Percentiles rank a stretch among this genome's conserved stretches.
phyloP scores from a whole-genome alignment of 768 basidiomycete species.

The Boletus eberwhitei region DNA sequence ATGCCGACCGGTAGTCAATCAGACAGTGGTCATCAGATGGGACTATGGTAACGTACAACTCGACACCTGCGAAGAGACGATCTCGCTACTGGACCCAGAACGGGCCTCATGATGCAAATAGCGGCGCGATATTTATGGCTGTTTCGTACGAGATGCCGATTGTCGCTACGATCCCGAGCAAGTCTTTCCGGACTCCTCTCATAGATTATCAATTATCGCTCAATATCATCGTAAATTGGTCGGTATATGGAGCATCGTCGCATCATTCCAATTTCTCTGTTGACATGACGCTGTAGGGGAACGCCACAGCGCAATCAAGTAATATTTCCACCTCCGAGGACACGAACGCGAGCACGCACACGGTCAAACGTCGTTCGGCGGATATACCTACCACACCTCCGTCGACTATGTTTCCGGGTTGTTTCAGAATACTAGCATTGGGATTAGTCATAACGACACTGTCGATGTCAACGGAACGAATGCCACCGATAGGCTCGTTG shows the following conservation, averaged over 20 bases:
- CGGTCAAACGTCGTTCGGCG: conserved; percentile 55
- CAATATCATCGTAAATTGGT: conserved; percentile 74
- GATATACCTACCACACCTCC: conserved; percentile 71
- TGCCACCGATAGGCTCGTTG: conserved; percentile 77
- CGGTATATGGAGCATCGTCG: conserved; percentile 4
- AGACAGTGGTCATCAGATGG: conserved; percentile 82
- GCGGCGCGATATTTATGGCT: conserved; percentile 76
- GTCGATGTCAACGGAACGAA: conserved; percentile 53
- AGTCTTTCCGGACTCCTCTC: conserved; percentile 9
- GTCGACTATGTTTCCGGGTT: conserved; percentile 68
- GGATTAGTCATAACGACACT: conserved; percentile 62
- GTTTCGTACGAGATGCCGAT: conserved; percentile 70
- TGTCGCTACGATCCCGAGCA: conserved; percentile 38
- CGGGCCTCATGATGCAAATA: conserved; percentile 56
- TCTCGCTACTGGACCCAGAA: conserved; percentile 86
- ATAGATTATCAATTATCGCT: neutral
- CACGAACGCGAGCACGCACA: conserved; percentile 54
- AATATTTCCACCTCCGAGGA: conserved; percentile 23
- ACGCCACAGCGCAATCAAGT: conserved; percentile 54
- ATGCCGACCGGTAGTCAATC: conserved; percentile 52
- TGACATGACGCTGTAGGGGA: conserved; percentile 46
- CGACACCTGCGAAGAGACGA: conserved; percentile 84
- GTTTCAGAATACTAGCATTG: conserved; percentile 61
- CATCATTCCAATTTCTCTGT: neutral
- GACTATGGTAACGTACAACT: conserved; percentile 76